phyloP scores from a whole-genome alignment of 495 filamentous ascomycete genomes.

The Penicillium salamii region DNA sequence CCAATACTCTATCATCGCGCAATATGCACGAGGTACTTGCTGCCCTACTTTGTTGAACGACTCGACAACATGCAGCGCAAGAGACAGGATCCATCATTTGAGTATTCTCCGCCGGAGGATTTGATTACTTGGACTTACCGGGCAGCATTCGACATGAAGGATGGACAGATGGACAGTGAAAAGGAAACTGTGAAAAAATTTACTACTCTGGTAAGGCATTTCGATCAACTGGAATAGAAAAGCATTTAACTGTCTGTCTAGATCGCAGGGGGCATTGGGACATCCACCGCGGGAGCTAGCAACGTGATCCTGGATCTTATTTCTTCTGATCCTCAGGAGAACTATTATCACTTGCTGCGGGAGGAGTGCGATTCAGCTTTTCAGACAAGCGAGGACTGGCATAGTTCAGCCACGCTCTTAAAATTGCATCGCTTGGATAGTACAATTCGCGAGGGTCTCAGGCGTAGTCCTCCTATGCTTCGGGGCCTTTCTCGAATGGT shows the following conservation, averaged over 20 bases:
- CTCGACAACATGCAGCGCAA: neutral
- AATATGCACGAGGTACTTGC: neutral
- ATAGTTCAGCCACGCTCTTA: neutral
- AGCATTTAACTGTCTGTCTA: neutral
- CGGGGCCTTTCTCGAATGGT: neutral
- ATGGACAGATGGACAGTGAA: neutral
- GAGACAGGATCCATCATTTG: neutral
- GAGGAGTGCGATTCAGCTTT: neutral
- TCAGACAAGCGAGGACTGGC: neutral
- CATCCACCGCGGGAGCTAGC: neutral
- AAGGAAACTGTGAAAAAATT: neutral
- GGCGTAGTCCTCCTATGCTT: neutral
- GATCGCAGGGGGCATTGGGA: neutral
- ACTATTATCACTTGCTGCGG: neutral
- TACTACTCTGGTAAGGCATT: neutral
- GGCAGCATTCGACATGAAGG: neutral
- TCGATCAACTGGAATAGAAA: too few relatives aligned
- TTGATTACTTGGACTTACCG: neutral
- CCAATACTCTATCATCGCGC: neutral
- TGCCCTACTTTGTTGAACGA: neutral
- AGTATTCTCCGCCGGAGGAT: neutral
- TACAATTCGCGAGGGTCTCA: neutral
- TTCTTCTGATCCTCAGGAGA: neutral
- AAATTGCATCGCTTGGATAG: neutral
- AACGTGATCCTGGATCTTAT: neutral